Percentiles rank a stretch among this genome's conserved stretches.
These are phyloP conservation scores for Yarrowia galli DNA, from an alignment of 1,139 yeast genomes.

Conservation along the genomic window DNA sequence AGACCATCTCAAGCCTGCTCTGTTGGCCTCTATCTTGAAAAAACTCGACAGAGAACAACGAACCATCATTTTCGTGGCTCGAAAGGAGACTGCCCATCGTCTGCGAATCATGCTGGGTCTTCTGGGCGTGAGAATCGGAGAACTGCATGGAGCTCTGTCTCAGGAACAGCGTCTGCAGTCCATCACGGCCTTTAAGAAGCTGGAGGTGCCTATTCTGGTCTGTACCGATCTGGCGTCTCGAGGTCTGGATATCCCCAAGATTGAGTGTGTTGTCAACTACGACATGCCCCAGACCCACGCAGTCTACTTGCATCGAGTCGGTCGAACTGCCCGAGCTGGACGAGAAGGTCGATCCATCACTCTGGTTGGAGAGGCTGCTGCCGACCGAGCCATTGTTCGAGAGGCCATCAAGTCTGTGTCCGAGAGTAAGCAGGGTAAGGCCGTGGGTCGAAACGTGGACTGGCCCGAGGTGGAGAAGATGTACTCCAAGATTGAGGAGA, in stretches of 20 bases:
- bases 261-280: slow-evolving; percentile 89
- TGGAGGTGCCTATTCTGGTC: slow-evolving; percentile 82
- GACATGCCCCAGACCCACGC: slow-evolving; percentile 96
- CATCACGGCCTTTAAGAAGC: slow-evolving; percentile 79
- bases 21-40: slow-evolving; percentile 73
- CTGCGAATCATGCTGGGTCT: slow-evolving; percentile 85
- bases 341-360: slow-evolving; percentile 92
- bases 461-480: slow-evolving; percentile 83
- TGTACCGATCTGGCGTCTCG: slow-evolving; percentile 99
- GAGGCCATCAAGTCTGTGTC: slow-evolving; percentile 75
- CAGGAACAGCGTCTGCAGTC: slow-evolving; percentile 94
- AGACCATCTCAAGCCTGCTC: slow-evolving; percentile 82
- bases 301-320: slow-evolving; percentile 93
- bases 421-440: slow-evolving; percentile 53
- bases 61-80: slow-evolving; percentile 86
- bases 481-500: slow-evolving; percentile 64
- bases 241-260: slow-evolving; percentile 98
- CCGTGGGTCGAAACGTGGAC: slow-evolving; percentile 83
- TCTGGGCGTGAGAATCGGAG: slow-evolving; percentile 86
- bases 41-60: slow-evolving; percentile 72
- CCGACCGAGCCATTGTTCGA: slow-evolving; percentile 86
- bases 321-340: slow-evolving; percentile 99
- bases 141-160: slow-evolving; percentile 89
- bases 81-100: slow-evolving; percentile 89
- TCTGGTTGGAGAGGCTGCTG: slow-evolving; percentile 87